Conservation (phyloP, 768 basidiomycete species). For the Russula brevipes region DNA sequence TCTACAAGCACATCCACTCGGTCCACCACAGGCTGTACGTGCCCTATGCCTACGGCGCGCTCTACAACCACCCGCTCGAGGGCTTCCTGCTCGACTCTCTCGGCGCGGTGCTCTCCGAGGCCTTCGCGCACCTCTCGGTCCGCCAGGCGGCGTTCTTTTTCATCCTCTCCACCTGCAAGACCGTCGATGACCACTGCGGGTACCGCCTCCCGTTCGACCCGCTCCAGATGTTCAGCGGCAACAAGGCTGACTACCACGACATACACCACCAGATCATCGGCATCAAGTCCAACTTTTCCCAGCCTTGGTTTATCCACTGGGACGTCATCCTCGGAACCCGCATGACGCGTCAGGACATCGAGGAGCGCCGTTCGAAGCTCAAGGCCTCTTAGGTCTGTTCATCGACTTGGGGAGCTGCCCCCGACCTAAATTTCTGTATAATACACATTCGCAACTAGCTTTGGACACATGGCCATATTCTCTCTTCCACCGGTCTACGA, state of each 20-base stretch:
- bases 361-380: slow-evolving; percentile 35
- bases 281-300: slow-evolving; percentile 92
- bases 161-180: slow-evolving; percentile 78
- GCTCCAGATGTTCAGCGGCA: slow-evolving; percentile 73
- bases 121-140: slow-evolving; percentile 57
- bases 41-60: slow-evolving; percentile 92
- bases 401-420: not conserved
- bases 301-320: slow-evolving; percentile 97
- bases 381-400: slow-evolving; percentile 5
- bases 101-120: slow-evolving; percentile 75
- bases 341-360: slow-evolving; percentile 67
- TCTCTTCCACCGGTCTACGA: not conserved
- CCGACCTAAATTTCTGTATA: not conserved
- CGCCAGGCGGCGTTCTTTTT: slow-evolving; percentile 87
- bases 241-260: slow-evolving; percentile 97
- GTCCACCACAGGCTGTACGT: slow-evolving; percentile 95
- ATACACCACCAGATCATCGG: slow-evolving; percentile 93
- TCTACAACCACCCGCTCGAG: slow-evolving; percentile 97
- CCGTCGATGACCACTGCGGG: slow-evolving; percentile 94
- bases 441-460: not conserved
- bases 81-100: slow-evolving; percentile 85
- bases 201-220: slow-evolving; percentile 90
- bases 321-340: slow-evolving; percentile 79
- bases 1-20: slow-evolving; percentile 89
- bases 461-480: not conserved